Evolutionary conservation across 2,329 filamentous ascomycete genomes (phyloP).

Genomic region (Neocucurbitaria cava): DNA sequence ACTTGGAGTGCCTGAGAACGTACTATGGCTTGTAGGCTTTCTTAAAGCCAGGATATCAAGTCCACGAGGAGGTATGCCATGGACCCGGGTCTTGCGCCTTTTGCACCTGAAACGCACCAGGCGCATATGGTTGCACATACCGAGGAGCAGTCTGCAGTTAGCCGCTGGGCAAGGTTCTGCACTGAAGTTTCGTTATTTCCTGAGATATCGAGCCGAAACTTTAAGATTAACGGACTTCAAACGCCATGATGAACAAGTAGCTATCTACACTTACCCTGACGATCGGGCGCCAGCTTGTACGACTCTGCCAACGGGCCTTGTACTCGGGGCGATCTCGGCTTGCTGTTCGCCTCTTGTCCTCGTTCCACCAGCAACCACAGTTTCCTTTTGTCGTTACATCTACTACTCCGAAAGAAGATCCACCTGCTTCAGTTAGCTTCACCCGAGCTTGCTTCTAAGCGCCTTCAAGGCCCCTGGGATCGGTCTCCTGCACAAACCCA

Average conservation of each 20-base stretch:
- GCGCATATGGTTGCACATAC: constrained; percentile 9
- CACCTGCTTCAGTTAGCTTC: constrained; percentile 29
- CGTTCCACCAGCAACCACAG: constrained; percentile 37
- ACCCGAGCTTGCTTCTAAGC: background rate
- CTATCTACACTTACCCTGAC: constrained; percentile 3
- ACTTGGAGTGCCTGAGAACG: constrained; percentile 4
- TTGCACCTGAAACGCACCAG: constrained; percentile 39
- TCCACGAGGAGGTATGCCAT: constrained; percentile 35
- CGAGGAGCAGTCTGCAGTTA: constrained; percentile 7
- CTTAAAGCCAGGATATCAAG: constrained; percentile 1
- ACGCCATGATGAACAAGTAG: background rate
- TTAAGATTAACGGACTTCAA: background rate
- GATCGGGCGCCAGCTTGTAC: constrained; percentile 24
- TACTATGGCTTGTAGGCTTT: constrained; percentile 8
- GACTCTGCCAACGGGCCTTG: constrained; percentile 26
- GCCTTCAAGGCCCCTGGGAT: background rate
- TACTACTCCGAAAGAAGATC: constrained; percentile 38
- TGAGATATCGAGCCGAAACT: background rate
- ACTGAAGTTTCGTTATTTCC: background rate
- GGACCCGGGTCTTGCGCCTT: constrained; percentile 32
- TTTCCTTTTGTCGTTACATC: constrained; percentile 44
- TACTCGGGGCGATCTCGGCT: constrained; percentile 19
- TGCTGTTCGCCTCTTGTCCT: constrained; percentile 22
- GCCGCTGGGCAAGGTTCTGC: constrained; percentile 1
- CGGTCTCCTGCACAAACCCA: constrained; percentile 3